Evolutionary conservation across 352 stramenopile genomes (phyloP).

Genomic region (Globisporangium splendens): DNA sequence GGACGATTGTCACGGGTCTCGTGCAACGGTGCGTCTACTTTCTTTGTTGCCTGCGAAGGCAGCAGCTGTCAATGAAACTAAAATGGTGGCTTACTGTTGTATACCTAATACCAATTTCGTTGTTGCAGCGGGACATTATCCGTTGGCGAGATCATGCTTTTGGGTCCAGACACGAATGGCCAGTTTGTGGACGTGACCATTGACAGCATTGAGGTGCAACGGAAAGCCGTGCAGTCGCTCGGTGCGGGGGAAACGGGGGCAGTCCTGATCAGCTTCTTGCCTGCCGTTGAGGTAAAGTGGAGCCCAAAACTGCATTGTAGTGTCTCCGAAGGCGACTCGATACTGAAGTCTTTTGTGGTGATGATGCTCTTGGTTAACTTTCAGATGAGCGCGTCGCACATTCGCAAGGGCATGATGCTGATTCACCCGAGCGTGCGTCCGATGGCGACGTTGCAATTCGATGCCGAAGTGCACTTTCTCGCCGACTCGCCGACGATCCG

Average conservation of each 20-base stretch:
- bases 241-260: conserved; percentile 69
- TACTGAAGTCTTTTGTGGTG: not conserved
- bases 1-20: conserved; percentile 67
- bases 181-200: conserved; percentile 65
- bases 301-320: conserved; percentile 10
- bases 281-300: conserved; percentile 8
- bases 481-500: conserved; percentile 48
- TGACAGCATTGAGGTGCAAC: conserved; percentile 80
- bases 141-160: conserved; percentile 59
- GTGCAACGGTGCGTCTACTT: conserved; percentile 36
- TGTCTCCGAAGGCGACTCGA: conserved; percentile 13
- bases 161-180: conserved; percentile 53
- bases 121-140: conserved; percentile 46
- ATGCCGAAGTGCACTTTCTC: conserved; percentile 14
- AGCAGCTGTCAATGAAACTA: not conserved
- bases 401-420: conserved; percentile 28
- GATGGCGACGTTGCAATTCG: conserved; percentile 13
- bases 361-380: not conserved
- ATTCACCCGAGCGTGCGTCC: conserved; percentile 14
- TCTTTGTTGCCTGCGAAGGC: not conserved
- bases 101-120: not conserved
- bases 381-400: conserved; percentile 23
- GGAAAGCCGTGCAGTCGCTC: conserved; percentile 51
- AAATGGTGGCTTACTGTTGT: not conserved
- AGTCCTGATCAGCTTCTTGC: conserved; percentile 47